phyloP scores from a whole-genome alignment of 2,329 filamentous ascomycete genomes.

The Calonectria pauciramosa region DNA sequence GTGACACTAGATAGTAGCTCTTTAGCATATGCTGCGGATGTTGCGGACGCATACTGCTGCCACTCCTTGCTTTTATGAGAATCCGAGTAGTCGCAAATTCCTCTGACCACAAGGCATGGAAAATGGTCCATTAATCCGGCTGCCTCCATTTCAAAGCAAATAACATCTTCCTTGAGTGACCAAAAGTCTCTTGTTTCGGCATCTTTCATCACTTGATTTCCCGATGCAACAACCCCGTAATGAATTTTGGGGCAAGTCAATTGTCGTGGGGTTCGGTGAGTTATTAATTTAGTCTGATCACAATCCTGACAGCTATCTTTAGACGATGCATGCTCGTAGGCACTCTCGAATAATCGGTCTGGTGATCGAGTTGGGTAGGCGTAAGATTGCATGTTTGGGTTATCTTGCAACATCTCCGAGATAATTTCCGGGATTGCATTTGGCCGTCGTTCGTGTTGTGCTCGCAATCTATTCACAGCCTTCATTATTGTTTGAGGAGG shows the following conservation, averaged over 20 bases:
- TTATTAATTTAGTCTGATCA: neutral
- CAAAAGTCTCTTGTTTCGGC: neutral
- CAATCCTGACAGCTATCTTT: neutral
- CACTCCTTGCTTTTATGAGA: neutral
- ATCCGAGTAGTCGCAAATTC: conserved; percentile 6
- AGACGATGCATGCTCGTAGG: neutral
- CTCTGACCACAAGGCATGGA: neutral
- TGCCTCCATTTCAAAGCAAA: neutral
- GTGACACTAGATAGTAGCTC: neutral
- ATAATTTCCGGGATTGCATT: neutral
- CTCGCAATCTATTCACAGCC: neutral
- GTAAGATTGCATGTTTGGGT: neutral
- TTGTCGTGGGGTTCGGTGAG: neutral
- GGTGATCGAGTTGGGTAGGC: neutral
- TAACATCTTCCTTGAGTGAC: neutral
- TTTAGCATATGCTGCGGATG: neutral
- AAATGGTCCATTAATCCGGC: neutral
- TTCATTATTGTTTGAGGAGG: neutral
- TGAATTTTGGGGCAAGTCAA: neutral
- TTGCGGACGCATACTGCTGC: neutral
- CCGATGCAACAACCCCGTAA: neutral
- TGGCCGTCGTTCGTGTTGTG: neutral
- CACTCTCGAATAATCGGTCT: neutral
- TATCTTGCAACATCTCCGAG: neutral
- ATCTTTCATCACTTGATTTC: neutral